Conservation (phyloP, 306 rosid species). For the Trichosanthes truncata region DNA sequence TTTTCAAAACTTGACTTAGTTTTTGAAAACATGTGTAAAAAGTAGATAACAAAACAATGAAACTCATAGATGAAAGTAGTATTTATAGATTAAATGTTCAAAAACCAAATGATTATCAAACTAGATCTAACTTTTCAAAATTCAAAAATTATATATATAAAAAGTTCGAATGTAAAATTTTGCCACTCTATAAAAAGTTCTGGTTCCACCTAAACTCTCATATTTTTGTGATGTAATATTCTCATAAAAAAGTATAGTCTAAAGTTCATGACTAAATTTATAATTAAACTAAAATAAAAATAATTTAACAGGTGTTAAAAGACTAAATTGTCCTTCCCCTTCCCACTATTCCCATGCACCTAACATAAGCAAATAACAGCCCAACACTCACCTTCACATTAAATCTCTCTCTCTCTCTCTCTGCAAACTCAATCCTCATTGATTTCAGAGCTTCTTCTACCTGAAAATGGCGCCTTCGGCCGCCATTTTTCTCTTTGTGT, state of each 20-base stretch:
- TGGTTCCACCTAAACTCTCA: too few species aligned
- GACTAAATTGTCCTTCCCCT: neutral
- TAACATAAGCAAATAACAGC: slow-evolving; percentile 17
- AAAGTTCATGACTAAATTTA: too few species aligned
- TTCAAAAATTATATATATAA: too few species aligned
- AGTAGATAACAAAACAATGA: too few species aligned
- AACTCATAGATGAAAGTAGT: too few species aligned
- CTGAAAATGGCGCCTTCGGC: slow-evolving; percentile 18
- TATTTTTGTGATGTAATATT: neutral
- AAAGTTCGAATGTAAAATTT: too few species aligned
- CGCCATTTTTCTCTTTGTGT: neutral
- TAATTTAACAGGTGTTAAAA: neutral
- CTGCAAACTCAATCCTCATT: slow-evolving; percentile 1
- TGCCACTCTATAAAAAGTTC: too few species aligned
- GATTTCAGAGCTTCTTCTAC: slow-evolving; percentile 9
- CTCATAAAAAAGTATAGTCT: neutral
- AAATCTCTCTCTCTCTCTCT: slow-evolving; percentile 5
- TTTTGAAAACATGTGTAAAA: too few species aligned
- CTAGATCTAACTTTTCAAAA: too few species aligned
- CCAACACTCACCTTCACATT: neutral
- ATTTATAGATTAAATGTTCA: too few species aligned
- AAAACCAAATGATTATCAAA: too few species aligned
- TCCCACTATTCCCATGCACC: slow-evolving; percentile 18
- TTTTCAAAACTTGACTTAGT: too few species aligned
- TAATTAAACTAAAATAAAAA: neutral